Percentiles rank a stretch among this genome's conserved stretches.
Evolutionary conservation across 768 basidiomycete genomes (phyloP).

Genomic region (Lactarius pseudohatsudake): DNA sequence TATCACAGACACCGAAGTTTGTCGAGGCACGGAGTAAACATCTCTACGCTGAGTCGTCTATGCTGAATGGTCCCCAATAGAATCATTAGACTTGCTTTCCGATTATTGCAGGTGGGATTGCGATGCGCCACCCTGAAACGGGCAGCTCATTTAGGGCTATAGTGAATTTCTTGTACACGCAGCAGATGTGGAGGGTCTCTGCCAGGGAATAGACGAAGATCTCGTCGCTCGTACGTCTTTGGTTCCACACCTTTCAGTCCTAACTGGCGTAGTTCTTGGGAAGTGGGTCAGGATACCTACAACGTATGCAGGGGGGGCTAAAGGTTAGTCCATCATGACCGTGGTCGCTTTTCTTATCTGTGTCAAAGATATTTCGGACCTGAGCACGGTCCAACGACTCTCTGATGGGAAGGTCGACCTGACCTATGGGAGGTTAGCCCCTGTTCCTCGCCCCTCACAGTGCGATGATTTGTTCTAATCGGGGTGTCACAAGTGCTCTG

Average conservation of each 20-base stretch:
- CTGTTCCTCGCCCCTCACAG: neutral
- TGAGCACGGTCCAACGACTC: slow-evolving; percentile 74
- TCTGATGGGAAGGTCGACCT: slow-evolving; percentile 84
- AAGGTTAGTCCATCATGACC: slow-evolving; percentile 48
- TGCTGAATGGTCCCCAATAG: slow-evolving; percentile 41
- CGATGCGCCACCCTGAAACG: slow-evolving; percentile 7
- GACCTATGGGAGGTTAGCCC: slow-evolving; percentile 73
- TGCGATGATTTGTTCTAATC: neutral
- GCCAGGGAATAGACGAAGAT: slow-evolving; percentile 91
- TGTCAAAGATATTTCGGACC: slow-evolving; percentile 68
- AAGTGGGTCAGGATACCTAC: slow-evolving; percentile 91
- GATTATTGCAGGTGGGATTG: slow-evolving; percentile 70
- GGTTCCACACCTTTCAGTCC: slow-evolving; percentile 25
- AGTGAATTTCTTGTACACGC: slow-evolving; percentile 96
- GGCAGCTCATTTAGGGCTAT: slow-evolving; percentile 13
- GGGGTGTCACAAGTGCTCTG: slow-evolving; percentile 43
- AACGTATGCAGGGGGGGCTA: slow-evolving; percentile 97
- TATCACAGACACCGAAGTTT: slow-evolving; percentile 91
- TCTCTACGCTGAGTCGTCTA: neutral
- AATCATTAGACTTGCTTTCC: slow-evolving; percentile 72
- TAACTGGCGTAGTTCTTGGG: slow-evolving; percentile 61
- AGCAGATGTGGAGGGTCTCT: slow-evolving; percentile 97
- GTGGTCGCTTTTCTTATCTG: neutral
- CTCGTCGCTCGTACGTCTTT: slow-evolving; percentile 64
- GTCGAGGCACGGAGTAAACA: slow-evolving; percentile 53